Evolutionary conservation across 2,329 filamentous ascomycete genomes (phyloP).

Genomic region (Exophiala xenobiotica): DNA sequence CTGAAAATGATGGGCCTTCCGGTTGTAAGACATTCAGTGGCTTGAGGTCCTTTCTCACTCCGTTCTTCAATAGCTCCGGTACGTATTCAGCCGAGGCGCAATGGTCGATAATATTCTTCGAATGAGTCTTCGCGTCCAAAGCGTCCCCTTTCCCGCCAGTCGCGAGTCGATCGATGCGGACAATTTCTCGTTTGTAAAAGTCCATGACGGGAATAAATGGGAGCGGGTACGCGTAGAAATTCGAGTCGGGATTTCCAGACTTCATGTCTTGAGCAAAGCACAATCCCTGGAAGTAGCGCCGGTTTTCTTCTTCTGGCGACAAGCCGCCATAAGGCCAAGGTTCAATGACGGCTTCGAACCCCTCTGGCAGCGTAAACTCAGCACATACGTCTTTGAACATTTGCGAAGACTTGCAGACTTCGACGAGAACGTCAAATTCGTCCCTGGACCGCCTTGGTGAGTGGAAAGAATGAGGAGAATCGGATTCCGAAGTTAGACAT

Average conservation of each 20-base stretch:
- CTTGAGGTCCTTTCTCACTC: conserved; percentile 56
- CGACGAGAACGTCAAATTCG: conserved; percentile 50
- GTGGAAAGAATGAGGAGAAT: not conserved
- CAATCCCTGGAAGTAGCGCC: conserved; percentile 55
- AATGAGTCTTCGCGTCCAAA: conserved; percentile 41
- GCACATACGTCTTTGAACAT: conserved; percentile 53
- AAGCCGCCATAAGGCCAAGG: conserved; percentile 60
- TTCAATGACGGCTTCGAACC: conserved; percentile 51
- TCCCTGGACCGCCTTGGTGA: conserved; percentile 3
- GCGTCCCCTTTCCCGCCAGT: conserved; percentile 52
- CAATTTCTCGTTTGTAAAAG: conserved; percentile 52
- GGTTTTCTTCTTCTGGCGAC: conserved; percentile 47
- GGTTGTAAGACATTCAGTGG: conserved; percentile 72
- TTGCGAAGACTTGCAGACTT: conserved; percentile 53
- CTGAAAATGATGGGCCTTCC: conserved; percentile 65
- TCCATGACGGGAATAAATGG: conserved; percentile 62
- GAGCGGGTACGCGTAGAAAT: conserved; percentile 64
- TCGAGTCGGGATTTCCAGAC: conserved; percentile 54
- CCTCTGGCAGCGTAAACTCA: conserved; percentile 54
- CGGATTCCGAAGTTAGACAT: conserved; percentile 2
- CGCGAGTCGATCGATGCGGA: conserved; percentile 59
- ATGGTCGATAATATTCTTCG: conserved; percentile 53
- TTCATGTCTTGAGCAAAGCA: conserved; percentile 52
- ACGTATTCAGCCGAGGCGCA: conserved; percentile 54
- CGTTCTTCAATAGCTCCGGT: conserved; percentile 49